Evolutionary conservation across 1,139 yeast genomes (phyloP).

Genomic region (Komagataea norvegica): DNA sequence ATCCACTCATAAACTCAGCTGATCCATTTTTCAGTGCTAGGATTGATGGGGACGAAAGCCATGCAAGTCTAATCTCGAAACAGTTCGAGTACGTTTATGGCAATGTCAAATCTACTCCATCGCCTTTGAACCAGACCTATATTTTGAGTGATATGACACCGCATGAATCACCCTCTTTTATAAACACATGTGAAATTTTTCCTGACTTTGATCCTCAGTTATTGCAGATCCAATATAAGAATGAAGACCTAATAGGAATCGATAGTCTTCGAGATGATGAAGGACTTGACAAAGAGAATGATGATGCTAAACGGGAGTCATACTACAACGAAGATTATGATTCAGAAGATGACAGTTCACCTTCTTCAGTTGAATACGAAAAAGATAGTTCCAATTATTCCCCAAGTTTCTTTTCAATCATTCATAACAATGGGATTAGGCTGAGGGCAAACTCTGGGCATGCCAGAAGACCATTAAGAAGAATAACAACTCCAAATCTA

Average conservation of each 20-base stretch:
- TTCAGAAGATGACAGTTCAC: background rate
- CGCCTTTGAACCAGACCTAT: background rate
- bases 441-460: background rate
- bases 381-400: too few species aligned
- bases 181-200: constrained; percentile 7
- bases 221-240: constrained; percentile 4
- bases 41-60: constrained; percentile 4
- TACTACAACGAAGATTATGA: constrained; percentile 5
- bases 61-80: constrained; percentile 1
- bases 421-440: background rate
- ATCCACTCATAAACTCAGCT: constrained; percentile 1
- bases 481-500: constrained; percentile 1
- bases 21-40: constrained; percentile 7
- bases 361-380: constrained; percentile 1
- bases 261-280: constrained; percentile 5
- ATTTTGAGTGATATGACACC: background rate
- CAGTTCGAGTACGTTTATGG: constrained; percentile 1
- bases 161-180: background rate
- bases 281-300: constrained; percentile 6
- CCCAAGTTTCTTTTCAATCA: too few species aligned
- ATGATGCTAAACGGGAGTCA: constrained; percentile 4
- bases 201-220: constrained; percentile 11
- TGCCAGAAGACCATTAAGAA: constrained; percentile 1
- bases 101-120: constrained; percentile 1
- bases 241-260: constrained; percentile 6